A percentile compares a stretch with the other conserved stretches of the same genome.
Conservation (phyloP, 345 rosid species). For the Orychophragmus violaceus region DNA sequence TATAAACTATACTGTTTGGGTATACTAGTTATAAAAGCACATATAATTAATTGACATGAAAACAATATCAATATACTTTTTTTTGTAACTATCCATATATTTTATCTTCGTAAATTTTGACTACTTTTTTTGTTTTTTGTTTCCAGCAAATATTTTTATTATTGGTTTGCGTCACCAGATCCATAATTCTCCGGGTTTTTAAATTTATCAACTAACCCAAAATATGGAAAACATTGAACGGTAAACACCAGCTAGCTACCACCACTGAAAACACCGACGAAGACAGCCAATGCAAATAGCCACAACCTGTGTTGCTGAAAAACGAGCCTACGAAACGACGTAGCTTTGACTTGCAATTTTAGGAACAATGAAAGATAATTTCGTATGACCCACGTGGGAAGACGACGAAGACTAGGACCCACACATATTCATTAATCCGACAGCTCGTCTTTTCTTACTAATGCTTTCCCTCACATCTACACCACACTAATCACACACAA, state of each 20-base stretch:
- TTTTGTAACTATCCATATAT: too few species aligned
- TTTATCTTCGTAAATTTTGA: background rate
- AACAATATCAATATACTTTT: background rate
- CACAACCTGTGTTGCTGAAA: background rate
- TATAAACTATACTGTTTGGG: background rate
- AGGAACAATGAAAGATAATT: background rate
- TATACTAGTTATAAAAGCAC: background rate
- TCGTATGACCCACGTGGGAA: slow-evolving; percentile 13
- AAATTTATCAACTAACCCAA: background rate
- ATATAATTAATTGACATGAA: background rate
- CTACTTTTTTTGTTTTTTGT: background rate
- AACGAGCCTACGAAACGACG: slow-evolving; percentile 9
- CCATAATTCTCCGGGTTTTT: background rate
- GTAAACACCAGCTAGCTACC: background rate
- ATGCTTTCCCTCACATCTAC: background rate
- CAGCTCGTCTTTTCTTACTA: background rate
- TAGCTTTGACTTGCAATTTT: background rate
- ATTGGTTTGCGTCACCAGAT: background rate
- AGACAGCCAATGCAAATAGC: background rate
- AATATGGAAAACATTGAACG: background rate
- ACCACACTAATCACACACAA: background rate
- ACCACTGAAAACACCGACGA: background rate
- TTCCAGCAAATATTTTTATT: background rate
- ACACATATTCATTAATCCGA: slow-evolving; percentile 12
- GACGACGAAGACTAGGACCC: slow-evolving; percentile 2